Evolutionary conservation across 495 filamentous ascomycete species (phyloP).

Genomic region (Bombardia bombarda): DNA sequence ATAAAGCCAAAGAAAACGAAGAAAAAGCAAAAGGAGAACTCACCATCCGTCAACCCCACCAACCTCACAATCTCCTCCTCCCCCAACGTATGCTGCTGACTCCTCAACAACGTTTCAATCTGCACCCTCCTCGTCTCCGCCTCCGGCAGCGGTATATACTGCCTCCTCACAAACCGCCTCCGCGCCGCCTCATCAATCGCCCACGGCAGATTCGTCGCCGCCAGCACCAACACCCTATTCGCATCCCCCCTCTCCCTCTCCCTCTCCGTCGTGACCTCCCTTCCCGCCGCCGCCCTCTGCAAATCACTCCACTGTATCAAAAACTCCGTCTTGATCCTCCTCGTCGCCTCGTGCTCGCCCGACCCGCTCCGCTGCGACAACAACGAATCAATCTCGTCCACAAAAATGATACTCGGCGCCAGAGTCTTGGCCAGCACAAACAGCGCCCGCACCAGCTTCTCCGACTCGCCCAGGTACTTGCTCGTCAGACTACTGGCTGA

Average conservation of each 20-base stretch:
- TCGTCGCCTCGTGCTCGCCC: constrained; percentile 86
- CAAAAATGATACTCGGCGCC: constrained; percentile 95
- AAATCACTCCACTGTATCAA: constrained; percentile 96
- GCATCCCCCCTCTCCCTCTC: constrained; percentile 75
- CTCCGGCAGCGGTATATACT: constrained; percentile 95
- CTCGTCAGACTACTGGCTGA: constrained; percentile 88
- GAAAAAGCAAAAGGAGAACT: constrained; percentile 11
- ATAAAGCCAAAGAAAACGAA: not conserved
- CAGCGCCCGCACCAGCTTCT: constrained; percentile 90
- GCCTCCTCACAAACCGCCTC: constrained; percentile 81
- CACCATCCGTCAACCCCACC: constrained; percentile 83
- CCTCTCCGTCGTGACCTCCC: constrained; percentile 55
- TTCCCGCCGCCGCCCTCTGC: constrained; percentile 82
- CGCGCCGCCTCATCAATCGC: constrained; percentile 95
- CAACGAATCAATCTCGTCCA: constrained; percentile 96
- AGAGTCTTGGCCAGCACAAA: constrained; percentile 85
- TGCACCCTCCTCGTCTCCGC: constrained; percentile 70
- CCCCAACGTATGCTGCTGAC: constrained; percentile 78
- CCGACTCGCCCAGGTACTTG: constrained; percentile 94
- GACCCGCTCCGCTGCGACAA: constrained; percentile 75
- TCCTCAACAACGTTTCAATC: constrained; percentile 65
- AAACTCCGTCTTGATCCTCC: constrained; percentile 96
- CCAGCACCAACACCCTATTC: constrained; percentile 83
- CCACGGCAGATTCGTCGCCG: constrained; percentile 96
- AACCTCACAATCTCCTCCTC: constrained; percentile 66